Evolutionary conservation across 306 rosid species (phyloP), one percentile per base, ranked within the genome.

Genomic region (Benincasa hispida): DNA sequence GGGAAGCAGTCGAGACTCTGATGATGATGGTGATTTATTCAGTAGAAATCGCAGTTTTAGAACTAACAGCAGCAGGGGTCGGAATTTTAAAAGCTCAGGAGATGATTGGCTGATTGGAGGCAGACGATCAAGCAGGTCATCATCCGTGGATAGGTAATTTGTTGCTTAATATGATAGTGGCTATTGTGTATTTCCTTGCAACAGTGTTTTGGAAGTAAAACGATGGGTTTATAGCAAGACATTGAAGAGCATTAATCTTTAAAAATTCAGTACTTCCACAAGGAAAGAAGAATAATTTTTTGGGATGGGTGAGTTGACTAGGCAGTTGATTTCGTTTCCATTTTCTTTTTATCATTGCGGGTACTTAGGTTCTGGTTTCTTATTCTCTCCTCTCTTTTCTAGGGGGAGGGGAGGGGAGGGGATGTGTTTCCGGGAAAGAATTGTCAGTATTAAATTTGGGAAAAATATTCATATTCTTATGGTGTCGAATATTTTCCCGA

Each of bases 21-120:
- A 78, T 48, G 76, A 32, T 6, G 78, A 76, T 2, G 72, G 77
- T 25, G 78, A 76, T 72, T 11, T 32, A n/a, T 79, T 68, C 57
- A 47, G 87, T 69, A 76, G 84, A 24, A 86, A 86, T 79, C 87
- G 86, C 28, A 82, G 82, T 83, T 79, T 10, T 83, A 89, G 76
- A 82, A 0, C 68, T 75, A 87, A 80, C 79, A 89, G 74, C 79
- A 89, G 88, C 88, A 80, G 91, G 89, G 82, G 91, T 41, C 85
- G 87, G 53, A 68, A 34, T 57, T 78, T 89, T 69, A 90, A 77
- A 86, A 86, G 89, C 82, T 59, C 82, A 15, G 88, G 80, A 18
- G 94, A 87, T 76, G 97, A 91, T 87, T 91, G 92, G 98, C 87
- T 87, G 21, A 88, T 91, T 78, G 96, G 97, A 80, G 96, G 92